Evolutionary conservation across 2,329 filamentous ascomycete species (phyloP), one percentile per base, ranked within the genome.

Genomic region (Nemania sp.): DNA sequence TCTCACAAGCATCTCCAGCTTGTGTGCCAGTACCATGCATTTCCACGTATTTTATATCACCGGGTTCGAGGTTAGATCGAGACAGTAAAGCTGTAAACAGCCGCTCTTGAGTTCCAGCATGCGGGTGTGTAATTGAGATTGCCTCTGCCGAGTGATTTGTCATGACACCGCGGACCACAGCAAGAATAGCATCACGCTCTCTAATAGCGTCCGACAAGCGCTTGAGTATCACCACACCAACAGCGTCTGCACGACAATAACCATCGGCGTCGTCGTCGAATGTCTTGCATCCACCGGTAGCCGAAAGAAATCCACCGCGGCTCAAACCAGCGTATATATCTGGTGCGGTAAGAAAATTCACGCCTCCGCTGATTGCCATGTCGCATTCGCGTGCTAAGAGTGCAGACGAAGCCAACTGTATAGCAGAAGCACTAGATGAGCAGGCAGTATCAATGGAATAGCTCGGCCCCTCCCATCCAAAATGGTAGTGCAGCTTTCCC

Each of bases 131-230:
- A 57, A 91, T 90, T 0, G 86, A 89, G 1, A 83, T 78, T 7
- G 87, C 80, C 61, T 88, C 81, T 1, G 84, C 84, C 0, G 84
- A 90, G 64, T 91, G 88, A 66, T 91, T 91, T 37, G 86, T 90
- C 1, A 78, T 78, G 5, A 81, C 80, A 14, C 78, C 82, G 1
- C 80, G 73, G 48, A 88, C 84, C 59, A 82, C 80, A 23, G 79
- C 84, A 23, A 85, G 74, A 34, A 79, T 71, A 0, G 65, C 66
- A 52, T 64, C 59, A 2, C 55, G 52, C 11, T 65, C 63, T 3
- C 30, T 47, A 1, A 57, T 17, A 3, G 63, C 63, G 31, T 63
- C 57, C 3, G 56, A 47, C 19, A 65, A 56, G 5, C 60, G 52
- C 47, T 65, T 65, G 19, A 65, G 33, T 11, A 65, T 46, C 2